These are phyloP conservation scores for Obelidium mucronatum DNA, from an alignment of 192 early-diverging fungal species.

Conservation along the genomic window DNA sequence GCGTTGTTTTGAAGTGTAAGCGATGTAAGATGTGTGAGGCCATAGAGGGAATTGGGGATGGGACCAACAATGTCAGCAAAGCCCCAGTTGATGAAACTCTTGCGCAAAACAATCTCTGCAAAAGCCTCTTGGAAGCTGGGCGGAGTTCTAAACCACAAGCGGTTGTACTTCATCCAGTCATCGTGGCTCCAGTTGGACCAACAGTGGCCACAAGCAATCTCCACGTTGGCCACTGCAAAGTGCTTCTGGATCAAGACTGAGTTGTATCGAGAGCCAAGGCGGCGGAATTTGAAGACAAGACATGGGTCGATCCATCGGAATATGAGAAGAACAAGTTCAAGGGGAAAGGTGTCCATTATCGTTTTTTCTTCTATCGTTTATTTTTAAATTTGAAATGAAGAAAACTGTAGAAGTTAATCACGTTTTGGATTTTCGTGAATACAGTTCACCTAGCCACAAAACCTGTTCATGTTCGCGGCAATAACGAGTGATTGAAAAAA, in stretches of 20 bases:
- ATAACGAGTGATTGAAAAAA: too few relatives aligned
- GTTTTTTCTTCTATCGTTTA: too few relatives aligned
- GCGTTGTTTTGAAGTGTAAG: neutral
- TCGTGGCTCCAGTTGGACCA: too few relatives aligned
- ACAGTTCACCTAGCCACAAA: too few relatives aligned
- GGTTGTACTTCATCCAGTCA: neutral
- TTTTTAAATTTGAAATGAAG: too few relatives aligned
- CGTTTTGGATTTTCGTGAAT: too few relatives aligned
- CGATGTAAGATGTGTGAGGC: neutral
- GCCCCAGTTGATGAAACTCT: neutral
- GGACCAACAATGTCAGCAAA: neutral
- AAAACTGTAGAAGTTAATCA: too few relatives aligned
- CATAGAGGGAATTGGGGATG: neutral
- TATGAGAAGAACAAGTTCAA: neutral
- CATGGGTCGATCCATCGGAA: slow-evolving; percentile 17
- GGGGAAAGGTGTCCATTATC: too few relatives aligned
- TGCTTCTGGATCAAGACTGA: neutral
- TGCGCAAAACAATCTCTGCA: neutral
- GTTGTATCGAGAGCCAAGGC: neutral
- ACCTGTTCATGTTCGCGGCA: too few relatives aligned
- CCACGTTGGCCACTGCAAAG: neutral
- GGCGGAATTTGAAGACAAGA: neutral
- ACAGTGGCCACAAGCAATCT: too few relatives aligned
- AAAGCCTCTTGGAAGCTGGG: neutral
- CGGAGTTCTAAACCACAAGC: neutral